Evolutionary conservation across 2,329 filamentous ascomycete genomes (phyloP).

Genomic region (Bertia moriformis): DNA sequence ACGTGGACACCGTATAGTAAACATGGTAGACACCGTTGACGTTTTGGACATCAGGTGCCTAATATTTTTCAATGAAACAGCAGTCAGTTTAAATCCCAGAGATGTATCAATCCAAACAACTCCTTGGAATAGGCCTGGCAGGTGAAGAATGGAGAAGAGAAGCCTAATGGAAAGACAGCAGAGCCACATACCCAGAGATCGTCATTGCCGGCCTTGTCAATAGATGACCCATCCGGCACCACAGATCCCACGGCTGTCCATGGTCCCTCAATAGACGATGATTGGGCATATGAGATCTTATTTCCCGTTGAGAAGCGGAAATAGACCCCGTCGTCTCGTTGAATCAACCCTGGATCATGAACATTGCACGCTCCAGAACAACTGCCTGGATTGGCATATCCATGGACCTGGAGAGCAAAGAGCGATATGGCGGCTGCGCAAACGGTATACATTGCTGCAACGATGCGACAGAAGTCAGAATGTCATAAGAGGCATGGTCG

Average conservation of each 20-base stretch:
- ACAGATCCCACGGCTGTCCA: slow-evolving; percentile 27
- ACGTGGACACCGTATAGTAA: slow-evolving; percentile 53
- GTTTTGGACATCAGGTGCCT: slow-evolving; percentile 49
- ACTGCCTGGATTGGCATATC: slow-evolving; percentile 16
- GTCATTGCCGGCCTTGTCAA: slow-evolving; percentile 21
- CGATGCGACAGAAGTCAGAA: too few relatives aligned
- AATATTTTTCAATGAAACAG: not conserved
- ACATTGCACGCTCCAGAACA: slow-evolving; percentile 21
- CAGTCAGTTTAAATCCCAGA: too few relatives aligned
- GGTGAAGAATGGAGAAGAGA: too few relatives aligned
- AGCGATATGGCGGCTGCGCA: not conserved
- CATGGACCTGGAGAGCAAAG: slow-evolving; percentile 4
- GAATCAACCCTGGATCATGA: slow-evolving; percentile 23
- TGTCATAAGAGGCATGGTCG: too few relatives aligned
- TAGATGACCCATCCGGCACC: slow-evolving; percentile 19
- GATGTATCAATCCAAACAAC: too few relatives aligned
- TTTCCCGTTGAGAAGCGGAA: slow-evolving; percentile 26
- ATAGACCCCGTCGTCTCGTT: slow-evolving; percentile 21
- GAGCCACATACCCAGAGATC: slow-evolving; percentile 23
- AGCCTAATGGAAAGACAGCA: too few relatives aligned
- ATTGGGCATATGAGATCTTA: slow-evolving; percentile 22
- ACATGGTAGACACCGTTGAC: slow-evolving; percentile 47
- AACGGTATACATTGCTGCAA: too few relatives aligned
- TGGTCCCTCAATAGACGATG: slow-evolving; percentile 19
- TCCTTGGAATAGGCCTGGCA: too few relatives aligned